Percentiles rank a stretch among this genome's conserved stretches.
Evolutionary conservation across 805 yeast genomes (phyloP).

Genomic region (Candida yuanshanica): DNA sequence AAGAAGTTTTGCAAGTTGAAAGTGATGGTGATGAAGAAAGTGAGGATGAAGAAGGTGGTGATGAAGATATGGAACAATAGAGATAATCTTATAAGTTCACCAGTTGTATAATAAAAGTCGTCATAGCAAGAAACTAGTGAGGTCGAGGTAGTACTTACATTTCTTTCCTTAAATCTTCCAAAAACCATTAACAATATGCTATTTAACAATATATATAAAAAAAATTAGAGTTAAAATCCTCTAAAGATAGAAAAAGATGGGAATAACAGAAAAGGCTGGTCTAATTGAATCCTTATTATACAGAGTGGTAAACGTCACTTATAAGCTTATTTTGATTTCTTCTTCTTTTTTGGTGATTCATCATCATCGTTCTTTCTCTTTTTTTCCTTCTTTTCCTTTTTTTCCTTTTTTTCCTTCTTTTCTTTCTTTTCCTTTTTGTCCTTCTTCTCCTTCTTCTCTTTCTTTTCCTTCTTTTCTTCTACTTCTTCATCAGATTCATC

Average conservation of each 20-base stretch:
- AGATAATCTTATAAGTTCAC: background rate
- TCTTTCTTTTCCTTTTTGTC: constrained; percentile 46
- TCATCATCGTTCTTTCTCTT: constrained; percentile 33
- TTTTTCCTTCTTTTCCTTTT: constrained; percentile 48
- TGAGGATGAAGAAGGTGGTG: constrained; percentile 39
- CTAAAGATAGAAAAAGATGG: constrained; percentile 3
- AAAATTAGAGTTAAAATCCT: constrained; percentile 1
- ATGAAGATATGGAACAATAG: constrained; percentile 15
- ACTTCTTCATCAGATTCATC: constrained; percentile 31
- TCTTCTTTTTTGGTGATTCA: constrained; percentile 30
- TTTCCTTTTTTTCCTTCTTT: constrained; percentile 45
- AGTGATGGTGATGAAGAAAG: constrained; percentile 58
- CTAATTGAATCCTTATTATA: constrained; percentile 8
- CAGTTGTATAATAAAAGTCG: background rate
- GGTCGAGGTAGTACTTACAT: background rate
- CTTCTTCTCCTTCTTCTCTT: constrained; percentile 42
- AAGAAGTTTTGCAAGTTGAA: constrained; percentile 57
- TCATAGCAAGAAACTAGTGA: background rate
- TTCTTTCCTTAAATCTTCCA: background rate
- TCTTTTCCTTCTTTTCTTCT: constrained; percentile 30
- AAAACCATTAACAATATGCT: constrained; percentile 3
- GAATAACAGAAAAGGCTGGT: constrained; percentile 2
- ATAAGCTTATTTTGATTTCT: constrained; percentile 23
- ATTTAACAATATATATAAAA: constrained; percentile 5
- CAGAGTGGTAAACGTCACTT: constrained; percentile 1